Evolutionary conservation across 2,329 filamentous ascomycete genomes (phyloP), one percentile per base, ranked within the genome.

Genomic region (Corniculantispora saksenae): DNA sequence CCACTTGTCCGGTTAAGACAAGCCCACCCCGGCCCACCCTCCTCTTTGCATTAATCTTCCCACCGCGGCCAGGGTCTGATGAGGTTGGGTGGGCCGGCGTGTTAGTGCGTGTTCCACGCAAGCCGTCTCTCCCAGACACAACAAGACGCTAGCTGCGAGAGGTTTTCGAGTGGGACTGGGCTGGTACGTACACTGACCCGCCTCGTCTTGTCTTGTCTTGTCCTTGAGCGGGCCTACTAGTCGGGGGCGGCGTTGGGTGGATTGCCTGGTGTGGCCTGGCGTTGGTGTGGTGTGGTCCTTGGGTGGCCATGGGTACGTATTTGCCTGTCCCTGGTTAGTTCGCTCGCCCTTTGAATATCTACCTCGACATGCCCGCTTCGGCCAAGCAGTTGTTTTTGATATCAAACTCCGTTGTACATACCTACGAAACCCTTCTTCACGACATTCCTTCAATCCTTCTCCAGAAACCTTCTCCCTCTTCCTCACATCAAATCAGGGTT

Each of bases 91-190:
- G 73, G 74, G 66, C 54, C 66, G 66, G 68, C 68, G 35, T 62
- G 71, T 45, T 45, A 62, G 75, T 76, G 73, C 72, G 69, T 73
- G 69, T 72, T 77, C 75, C 75, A 77, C 76, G 74, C 76, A 78
- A 78, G 73, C 72, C 61, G 69, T 66, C 71, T 70, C 68, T 69
- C 70, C 71, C 71, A 74, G 72, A 73, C 69, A 69, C 51, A 40
- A 38, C 29, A 38, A 61, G 27, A 51, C 29, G 47, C 58, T 40
- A 61, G 58, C 27, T 21, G 40, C 40, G 51, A 56, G 51, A 35
- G 53, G 54, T 51, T 57, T 55, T 48, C 38, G 29, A 53, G 61
- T 54, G 50, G 59, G 25, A 61, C 48, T 23, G 21, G 32, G 25
- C 38, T 60, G 63, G 67, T 72, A 74, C 72, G 69, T 73, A 72